A percentile compares a stretch with the other conserved stretches of the same genome.
Conservation (phyloP, 1,284 basidiomycete genomes). For the Xerocomus nothofagi region DNA sequence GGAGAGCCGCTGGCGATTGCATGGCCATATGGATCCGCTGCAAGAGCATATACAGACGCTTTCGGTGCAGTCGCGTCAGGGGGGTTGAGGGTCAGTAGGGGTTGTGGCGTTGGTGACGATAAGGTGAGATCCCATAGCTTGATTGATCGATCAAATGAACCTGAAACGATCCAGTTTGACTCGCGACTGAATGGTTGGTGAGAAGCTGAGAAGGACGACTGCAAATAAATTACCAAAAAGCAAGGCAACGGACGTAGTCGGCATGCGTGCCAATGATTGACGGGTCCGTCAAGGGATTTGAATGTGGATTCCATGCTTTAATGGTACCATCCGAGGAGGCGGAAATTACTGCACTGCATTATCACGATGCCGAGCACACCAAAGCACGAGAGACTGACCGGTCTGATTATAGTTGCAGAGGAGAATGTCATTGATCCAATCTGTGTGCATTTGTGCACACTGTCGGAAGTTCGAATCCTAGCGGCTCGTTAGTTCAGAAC, state of each 20-base stretch:
- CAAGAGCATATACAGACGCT: slow-evolving; percentile 78
- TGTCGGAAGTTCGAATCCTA: slow-evolving; percentile 73
- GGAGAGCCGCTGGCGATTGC: slow-evolving; percentile 89
- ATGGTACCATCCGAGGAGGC: slow-evolving; percentile 96
- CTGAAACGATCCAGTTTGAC: slow-evolving; percentile 87
- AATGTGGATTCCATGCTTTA: slow-evolving; percentile 92
- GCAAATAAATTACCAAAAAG: slow-evolving; percentile 56
- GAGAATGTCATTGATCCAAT: slow-evolving; percentile 97
- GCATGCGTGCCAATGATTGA: slow-evolving; percentile 81
- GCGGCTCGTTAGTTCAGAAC: slow-evolving; percentile 8
- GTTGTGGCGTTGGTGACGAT: slow-evolving; percentile 38
- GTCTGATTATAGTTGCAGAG: slow-evolving; percentile 94
- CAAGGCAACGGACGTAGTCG: slow-evolving; percentile 90
- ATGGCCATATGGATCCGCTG: slow-evolving; percentile 77
- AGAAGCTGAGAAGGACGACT: slow-evolving; percentile 12
- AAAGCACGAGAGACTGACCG: slow-evolving; percentile 41
- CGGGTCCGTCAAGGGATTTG: slow-evolving; percentile 52
- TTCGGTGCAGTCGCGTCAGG: slow-evolving; percentile 65
- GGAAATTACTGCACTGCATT: slow-evolving; percentile 65
- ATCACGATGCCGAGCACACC: slow-evolving; percentile 6
- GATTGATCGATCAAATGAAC: slow-evolving; percentile 91
- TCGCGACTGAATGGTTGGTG: slow-evolving; percentile 51
- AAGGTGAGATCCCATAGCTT: slow-evolving; percentile 90
- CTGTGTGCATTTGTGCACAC: slow-evolving; percentile 82
- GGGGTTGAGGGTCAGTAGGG: slow-evolving; percentile 60